Evolutionary conservation across 306 rosid species (phyloP), one percentile per base, ranked within the genome.

Genomic region (Canavalia gladiata): DNA sequence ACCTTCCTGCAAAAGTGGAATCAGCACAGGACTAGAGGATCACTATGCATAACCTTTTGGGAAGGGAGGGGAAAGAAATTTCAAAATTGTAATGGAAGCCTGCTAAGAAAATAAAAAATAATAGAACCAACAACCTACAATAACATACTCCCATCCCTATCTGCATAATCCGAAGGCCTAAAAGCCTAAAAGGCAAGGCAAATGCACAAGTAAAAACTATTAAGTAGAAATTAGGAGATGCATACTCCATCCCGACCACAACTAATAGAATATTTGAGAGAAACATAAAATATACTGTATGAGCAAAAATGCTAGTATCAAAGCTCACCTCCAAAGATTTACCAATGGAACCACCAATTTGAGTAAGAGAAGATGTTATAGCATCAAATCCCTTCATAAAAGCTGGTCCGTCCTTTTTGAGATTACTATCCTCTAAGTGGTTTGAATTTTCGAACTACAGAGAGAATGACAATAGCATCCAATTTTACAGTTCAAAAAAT

Each of bases 281-380:
- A 63, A 72, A 66, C 31, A 57, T 39, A 58, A 62, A 2, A 57
- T 31, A 59, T 73, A 35, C 25, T 18, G 25, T 18, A 18, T 18
- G 25, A 64, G 75, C 30, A 73, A 76, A 65, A 77, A 42, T 59
- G 12, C 13, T 63, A n/a, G 34, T 49, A 73, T 7, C 57, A 75
- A 76, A 39, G 77, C 85, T 76, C 85, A 95, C 99, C 99, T 95
- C 99, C 71, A 95, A 87, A 72, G 99, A 92, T 86, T 89, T 95
- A 79, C 99, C 99, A 88, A 95, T 94, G 84, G 91, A 86, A 73
- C 94, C 93, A 74, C 97, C 89, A 41, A 94, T 89, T 47, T 95
- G 90, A 85, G 80, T 90, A 84, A 95, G 88, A 63, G 99, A 95
- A 65, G 99, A 91, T 50, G 99, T 84, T 81, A 95, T 60, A 29